phyloP scores from a whole-genome alignment of 1,139 yeast species.

The Diutina siamensis region DNA sequence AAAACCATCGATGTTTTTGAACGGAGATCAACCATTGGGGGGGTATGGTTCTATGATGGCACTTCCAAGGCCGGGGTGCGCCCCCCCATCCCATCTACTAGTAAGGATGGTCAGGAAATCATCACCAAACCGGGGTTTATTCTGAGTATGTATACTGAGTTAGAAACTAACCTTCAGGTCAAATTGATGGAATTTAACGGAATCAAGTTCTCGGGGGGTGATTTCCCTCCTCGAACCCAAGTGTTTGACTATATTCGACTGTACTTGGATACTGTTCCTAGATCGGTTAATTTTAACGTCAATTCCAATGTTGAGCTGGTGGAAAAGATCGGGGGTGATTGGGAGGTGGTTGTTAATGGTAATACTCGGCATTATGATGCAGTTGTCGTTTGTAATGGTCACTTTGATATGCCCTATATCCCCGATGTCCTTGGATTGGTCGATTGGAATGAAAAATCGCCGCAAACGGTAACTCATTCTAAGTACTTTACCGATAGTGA shows the following conservation, averaged over 20 bases:
- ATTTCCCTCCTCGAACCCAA: constrained; percentile 26
- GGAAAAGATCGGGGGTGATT: constrained; percentile 10
- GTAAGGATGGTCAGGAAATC: constrained; percentile 12
- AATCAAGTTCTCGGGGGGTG: constrained; percentile 21
- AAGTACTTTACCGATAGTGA: constrained; percentile 44
- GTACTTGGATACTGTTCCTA: constrained; percentile 23
- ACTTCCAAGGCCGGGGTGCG: constrained; percentile 15
- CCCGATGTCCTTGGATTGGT: constrained; percentile 45
- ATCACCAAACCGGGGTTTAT: constrained; percentile 11
- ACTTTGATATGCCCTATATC: constrained; percentile 42
- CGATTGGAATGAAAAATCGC: constrained; percentile 33
- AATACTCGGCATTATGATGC: constrained; percentile 27
- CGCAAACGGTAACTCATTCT: constrained; percentile 45
- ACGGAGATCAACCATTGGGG: constrained; percentile 30
- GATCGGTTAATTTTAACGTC: constrained; percentile 15
- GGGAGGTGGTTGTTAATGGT: constrained; percentile 13
- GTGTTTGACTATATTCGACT: constrained; percentile 25
- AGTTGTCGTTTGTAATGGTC: constrained; percentile 48
- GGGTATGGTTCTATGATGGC: constrained; percentile 33
- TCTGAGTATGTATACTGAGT: constrained; percentile 35
- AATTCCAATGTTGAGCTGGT: constrained; percentile 16
- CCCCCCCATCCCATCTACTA: constrained; percentile 17
- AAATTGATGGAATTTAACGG: constrained; percentile 32
- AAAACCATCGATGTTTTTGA: constrained; percentile 30
- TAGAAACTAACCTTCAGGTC: constrained; percentile 36